These are phyloP conservation scores for Ceratobasidium sp. DNA, from an alignment of 1,284 basidiomycete genomes.

Conservation along the genomic window DNA sequence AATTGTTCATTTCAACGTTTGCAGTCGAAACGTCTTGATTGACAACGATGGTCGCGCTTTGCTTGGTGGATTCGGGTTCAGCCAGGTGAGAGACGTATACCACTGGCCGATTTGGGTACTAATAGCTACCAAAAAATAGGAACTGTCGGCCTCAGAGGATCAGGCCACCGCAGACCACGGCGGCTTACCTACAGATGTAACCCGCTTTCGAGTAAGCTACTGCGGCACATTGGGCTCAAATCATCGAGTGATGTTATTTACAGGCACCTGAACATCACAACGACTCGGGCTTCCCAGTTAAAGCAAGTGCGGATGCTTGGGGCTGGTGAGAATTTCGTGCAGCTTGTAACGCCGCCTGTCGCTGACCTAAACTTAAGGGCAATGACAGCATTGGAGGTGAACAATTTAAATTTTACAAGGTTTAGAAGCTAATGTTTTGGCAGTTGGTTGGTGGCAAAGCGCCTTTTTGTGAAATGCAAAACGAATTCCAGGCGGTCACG, in stretches of 20 bases:
- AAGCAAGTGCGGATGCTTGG: conserved; percentile 23
- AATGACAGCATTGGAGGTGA: conserved; percentile 18
- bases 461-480: conserved; percentile 11
- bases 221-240: too few species aligned
- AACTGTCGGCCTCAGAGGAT: neutral
- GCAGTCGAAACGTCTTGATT: conserved; percentile 2
- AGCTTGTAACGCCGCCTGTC: too few species aligned
- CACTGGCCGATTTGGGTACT: too few species aligned
- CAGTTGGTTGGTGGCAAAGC: neutral
- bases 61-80: conserved; percentile 1
- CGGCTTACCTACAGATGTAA: neutral
- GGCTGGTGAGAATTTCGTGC: neutral
- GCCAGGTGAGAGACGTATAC: neutral
- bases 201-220: neutral
- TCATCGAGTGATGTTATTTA: neutral
- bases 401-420: too few species aligned
- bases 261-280: conserved; percentile 9
- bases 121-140: neutral
- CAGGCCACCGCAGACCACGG: neutral
- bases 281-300: too few species aligned
- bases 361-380: conserved; percentile 9
- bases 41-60: neutral
- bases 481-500: neutral
- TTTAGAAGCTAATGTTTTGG: too few species aligned
- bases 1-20: neutral